Evolutionary conservation across 2,329 filamentous ascomycete genomes (phyloP), one percentile per base, ranked within the genome.

Genomic region (Claviceps arundinis): DNA sequence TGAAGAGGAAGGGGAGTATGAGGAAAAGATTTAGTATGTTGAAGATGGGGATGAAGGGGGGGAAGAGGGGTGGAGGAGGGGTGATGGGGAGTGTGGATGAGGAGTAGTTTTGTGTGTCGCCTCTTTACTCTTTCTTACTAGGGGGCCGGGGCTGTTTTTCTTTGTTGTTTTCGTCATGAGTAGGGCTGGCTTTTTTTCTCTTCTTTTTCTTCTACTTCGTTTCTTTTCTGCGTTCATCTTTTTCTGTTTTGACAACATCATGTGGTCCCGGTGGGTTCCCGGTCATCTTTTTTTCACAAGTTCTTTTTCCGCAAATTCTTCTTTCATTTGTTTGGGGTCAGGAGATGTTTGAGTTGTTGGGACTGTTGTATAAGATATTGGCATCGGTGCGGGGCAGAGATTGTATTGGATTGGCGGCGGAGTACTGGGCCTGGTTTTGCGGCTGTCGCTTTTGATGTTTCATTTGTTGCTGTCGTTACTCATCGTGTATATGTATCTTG

Each of bases 21-120:
- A 81, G 84, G 68, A 91, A 89, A 70, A 72, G 89, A 61, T 73
- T 94, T 58, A 93, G 87, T 64, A 73, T 89, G 60, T 73, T 94
- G 61, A 87, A 85, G 64, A 74, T 89, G 49, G 83, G 85, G 34
- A 84, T 82, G 65, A 88, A 86, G 70, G 72, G 71, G 46, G 81
- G 77, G 62, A 83, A 80, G 64, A 70, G 66, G 48, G 73, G 66
- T 55, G 72, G 66, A 48, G 73, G 66, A 55, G 72, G 66, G 30
- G 62, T 69, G 55, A 79, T 80, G 76, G 71, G 71, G 50, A 75
- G 75, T 57, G 63, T 81, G 56, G 72, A 78, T 51, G 77, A 81
- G 63, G 77, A 80, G 65, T 77, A 70, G 53, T 52, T 58, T 34
- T 11, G 16, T 40, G 19, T 38, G 47, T 5, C 2, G 6, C 26